phyloP scores from a whole-genome alignment of 345 rosid genomes.

The Tarenaya hassleriana region DNA sequence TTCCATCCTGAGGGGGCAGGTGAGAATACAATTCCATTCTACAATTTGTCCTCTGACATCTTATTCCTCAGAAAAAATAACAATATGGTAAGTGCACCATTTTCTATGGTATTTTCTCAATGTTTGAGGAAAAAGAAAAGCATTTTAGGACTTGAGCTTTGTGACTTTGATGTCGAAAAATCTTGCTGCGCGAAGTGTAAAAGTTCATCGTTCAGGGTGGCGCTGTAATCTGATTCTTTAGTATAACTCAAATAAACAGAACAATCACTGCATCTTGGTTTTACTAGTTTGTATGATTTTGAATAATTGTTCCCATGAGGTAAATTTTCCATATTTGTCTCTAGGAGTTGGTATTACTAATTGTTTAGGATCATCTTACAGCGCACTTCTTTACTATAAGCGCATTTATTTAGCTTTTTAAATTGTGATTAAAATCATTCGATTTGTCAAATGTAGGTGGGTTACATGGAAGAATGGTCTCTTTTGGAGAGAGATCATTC shows the following conservation, averaged over 20 bases:
- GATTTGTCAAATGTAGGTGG: constrained; percentile 39
- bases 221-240: no score
- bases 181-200: neutral
- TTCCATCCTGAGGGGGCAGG: constrained; percentile 80
- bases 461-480: constrained; percentile 69
- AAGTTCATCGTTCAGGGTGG: no score
- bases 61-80: neutral
- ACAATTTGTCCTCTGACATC: neutral
- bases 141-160: no score
- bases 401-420: no score
- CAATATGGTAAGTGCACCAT: constrained; percentile 4
- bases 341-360: neutral
- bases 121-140: neutral
- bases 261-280: constrained; percentile 4
- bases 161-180: neutral
- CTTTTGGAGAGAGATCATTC: constrained; percentile 64
- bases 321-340: constrained; percentile 7
- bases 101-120: neutral
- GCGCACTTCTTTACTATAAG: no score
- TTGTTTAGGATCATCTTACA: neutral
- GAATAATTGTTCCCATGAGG: neutral
- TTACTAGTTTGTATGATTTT: constrained; percentile 2
- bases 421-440: neutral
- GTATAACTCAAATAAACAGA: no score
- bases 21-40: constrained; percentile 34